Evolutionary conservation across 2,329 filamentous ascomycete species (phyloP), one percentile per base, ranked within the genome.

Genomic region (Calonectria ilicicola): DNA sequence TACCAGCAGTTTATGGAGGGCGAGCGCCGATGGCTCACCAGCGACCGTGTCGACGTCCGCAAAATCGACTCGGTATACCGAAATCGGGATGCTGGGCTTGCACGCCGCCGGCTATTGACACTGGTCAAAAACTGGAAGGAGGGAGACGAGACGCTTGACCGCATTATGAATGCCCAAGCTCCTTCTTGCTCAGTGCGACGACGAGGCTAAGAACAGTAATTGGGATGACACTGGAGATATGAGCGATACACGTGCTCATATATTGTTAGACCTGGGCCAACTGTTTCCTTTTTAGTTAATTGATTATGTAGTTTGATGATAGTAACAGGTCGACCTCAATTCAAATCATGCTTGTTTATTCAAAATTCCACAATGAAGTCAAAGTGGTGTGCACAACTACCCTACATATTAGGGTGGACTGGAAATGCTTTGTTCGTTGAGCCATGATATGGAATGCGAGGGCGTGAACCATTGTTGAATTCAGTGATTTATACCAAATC

Each of bases 11-110:
- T 85, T 66, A 74, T 82, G 67, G 79, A 80, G 40, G 80, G 84
- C 51, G 84, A 86, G 73, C 82, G 81, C 58, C 81, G 85, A 32
- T 87, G 83, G 82, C 77, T 87, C 10, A 75, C 83, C 49, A 86
- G 80, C 69, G 83, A 87, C 74, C 81, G 79, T 35, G 69, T 70
- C 8, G 84, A 85, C 67, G 84, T 87, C 21, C 80, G 85, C 47
- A 83, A 85, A 70, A 85, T 86, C 60, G 85, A 86, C 73, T 85
- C 84, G 19, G 84, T 86, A 42, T 87, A 86, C 69, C 83, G 85
- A 15, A 86, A 86, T 65, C 80, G 83, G 12, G 84, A 87, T 68
- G 82, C 82, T 14, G 83, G 82, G 5, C 74, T 81, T 62, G 83
- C 83, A 8, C 79, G 84, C n/a, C 78, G 83, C 1, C 80, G 81